These are phyloP conservation scores for Tylopilus rubrobrunneus DNA, from an alignment of 768 basidiomycete species.

Conservation along the genomic window DNA sequence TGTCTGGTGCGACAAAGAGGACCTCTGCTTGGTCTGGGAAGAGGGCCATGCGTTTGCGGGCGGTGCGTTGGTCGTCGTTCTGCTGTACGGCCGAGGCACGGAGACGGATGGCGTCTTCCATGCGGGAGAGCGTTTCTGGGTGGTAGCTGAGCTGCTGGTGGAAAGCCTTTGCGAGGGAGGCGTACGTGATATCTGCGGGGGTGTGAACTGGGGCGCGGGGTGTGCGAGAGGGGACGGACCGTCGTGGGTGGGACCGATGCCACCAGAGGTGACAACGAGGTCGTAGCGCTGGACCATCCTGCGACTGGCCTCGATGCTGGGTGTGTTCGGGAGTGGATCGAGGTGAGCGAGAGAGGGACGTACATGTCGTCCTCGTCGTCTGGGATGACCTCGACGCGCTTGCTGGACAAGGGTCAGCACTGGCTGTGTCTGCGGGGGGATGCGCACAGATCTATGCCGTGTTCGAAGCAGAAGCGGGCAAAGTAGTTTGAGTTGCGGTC, in stretches of 20 bases:
- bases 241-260: conserved; percentile 90
- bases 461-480: conserved; percentile 84
- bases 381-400: conserved; percentile 86
- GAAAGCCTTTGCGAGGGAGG: conserved; percentile 85
- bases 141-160: conserved; percentile 65
- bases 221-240: conserved; percentile 38
- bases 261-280: conserved; percentile 87
- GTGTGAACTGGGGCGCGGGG: neutral
- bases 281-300: conserved; percentile 81
- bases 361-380: conserved; percentile 89
- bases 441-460: conserved; percentile 73
- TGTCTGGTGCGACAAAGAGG: conserved; percentile 70
- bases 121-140: conserved; percentile 70
- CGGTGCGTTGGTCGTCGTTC: conserved; percentile 69
- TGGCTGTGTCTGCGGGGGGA: accelerated
- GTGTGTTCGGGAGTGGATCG: neutral
- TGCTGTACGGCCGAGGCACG: conserved; percentile 38
- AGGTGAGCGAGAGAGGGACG: neutral
- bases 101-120: conserved; percentile 55
- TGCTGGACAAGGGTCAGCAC: conserved; percentile 40
- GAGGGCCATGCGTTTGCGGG: conserved; percentile 84
- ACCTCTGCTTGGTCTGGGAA: conserved; percentile 80
- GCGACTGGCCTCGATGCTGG: conserved; percentile 78
- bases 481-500: conserved; percentile 85
- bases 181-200: conserved; percentile 81